Conservation (phyloP, 139 green algal species). For the Yamagishiella unicocca region DNA sequence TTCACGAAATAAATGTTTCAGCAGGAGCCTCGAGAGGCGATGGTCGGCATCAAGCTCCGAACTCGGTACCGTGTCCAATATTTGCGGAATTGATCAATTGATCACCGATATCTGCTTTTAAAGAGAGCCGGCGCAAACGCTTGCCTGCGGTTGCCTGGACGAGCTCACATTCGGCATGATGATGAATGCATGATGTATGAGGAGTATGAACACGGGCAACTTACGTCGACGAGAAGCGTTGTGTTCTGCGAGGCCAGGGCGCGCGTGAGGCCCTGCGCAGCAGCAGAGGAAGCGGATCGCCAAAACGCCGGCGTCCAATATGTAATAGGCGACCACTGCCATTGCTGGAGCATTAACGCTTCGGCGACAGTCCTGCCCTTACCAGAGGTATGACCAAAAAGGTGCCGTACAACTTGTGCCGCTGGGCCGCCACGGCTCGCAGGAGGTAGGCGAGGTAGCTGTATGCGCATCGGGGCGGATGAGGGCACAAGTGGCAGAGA, state of each 20-base stretch:
- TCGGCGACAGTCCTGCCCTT: neutral
- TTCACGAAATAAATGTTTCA: neutral
- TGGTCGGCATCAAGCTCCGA: no score
- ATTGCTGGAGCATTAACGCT: neutral
- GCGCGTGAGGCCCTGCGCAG: constrained; percentile 28
- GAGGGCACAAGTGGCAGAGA: neutral
- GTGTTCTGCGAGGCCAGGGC: constrained; percentile 20
- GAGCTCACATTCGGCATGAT: no score
- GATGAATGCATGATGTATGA: no score
- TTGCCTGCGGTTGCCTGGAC: no score
- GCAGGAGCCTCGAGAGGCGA: neutral
- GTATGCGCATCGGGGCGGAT: neutral
- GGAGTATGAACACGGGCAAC: no score
- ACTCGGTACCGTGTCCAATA: no score
- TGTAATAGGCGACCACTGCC: no score
- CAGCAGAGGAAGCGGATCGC: no score
- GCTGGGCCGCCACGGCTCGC: constrained; percentile 20
- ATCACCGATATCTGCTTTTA: no score
- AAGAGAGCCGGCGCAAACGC: no score
- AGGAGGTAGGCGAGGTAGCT: constrained; percentile 45
- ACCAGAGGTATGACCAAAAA: constrained; percentile 30
- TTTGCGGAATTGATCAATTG: no score
- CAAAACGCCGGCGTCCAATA: no score
- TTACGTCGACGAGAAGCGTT: constrained; percentile 19
- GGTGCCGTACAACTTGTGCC: constrained; percentile 39